Percentiles rank a stretch among this genome's conserved stretches.
phyloP scores from a whole-genome alignment of 768 basidiomycete species.

The Hydnomerulius pinastri region DNA sequence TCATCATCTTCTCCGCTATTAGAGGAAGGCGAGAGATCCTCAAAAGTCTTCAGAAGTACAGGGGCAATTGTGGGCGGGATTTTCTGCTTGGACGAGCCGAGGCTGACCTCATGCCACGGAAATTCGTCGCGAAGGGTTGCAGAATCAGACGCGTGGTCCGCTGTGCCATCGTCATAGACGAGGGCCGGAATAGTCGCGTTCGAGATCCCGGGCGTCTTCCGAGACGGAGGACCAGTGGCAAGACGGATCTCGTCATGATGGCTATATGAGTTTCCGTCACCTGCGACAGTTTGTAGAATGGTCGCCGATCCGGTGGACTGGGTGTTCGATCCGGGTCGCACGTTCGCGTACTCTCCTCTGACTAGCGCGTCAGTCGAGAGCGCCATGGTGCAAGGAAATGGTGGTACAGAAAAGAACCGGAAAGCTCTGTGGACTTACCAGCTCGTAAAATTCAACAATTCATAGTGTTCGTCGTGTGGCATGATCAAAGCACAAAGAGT shows the following conservation, averaged over 20 bases:
- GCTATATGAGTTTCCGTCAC: background rate
- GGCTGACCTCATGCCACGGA: slow-evolving; percentile 3
- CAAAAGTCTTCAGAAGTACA: slow-evolving; percentile 12
- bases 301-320: background rate
- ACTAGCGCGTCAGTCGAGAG: background rate
- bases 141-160: slow-evolving; percentile 15
- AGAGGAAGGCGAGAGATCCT: slow-evolving; percentile 1
- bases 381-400: slow-evolving; percentile 11
- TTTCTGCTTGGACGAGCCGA: background rate
- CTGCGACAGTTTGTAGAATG: background rate
- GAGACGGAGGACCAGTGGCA: slow-evolving; percentile 4
- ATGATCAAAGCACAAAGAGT: slow-evolving; percentile 18
- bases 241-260: background rate
- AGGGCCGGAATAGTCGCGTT: background rate
- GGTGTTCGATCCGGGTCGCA: background rate
- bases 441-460: background rate
- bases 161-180: background rate
- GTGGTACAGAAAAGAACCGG: background rate
- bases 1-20: background rate
- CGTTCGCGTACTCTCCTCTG: no score
- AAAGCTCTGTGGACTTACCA: background rate
- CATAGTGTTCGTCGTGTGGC: slow-evolving; percentile 7
- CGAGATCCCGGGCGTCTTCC: slow-evolving; percentile 3
- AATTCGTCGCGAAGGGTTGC: slow-evolving; percentile 10
- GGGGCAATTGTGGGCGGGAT: slow-evolving; percentile 21